phyloP scores from a whole-genome alignment of 495 filamentous ascomycete species.

The Aspergillus affinis region DNA sequence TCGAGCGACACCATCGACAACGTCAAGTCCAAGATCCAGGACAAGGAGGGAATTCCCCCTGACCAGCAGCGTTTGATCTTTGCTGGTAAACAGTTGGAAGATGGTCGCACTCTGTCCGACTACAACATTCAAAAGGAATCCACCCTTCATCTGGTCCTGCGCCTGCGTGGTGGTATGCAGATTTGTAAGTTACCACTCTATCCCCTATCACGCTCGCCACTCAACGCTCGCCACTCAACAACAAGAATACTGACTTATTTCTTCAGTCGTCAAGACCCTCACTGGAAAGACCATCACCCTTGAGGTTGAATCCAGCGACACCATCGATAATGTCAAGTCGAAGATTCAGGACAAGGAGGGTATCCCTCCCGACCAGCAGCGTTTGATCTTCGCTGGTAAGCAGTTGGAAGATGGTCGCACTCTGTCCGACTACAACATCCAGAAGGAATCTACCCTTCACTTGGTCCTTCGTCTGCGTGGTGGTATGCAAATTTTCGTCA shows the following conservation, averaged over 20 bases:
- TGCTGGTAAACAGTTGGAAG: constrained; percentile 96
- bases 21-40: constrained; percentile 98
- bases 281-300: constrained; percentile 98
- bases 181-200: constrained; percentile 65
- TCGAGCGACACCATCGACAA: constrained; percentile 98
- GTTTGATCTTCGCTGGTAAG: constrained; percentile 71
- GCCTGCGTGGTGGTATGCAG: constrained; percentile 98
- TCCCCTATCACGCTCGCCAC: constrained; percentile 14
- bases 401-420: constrained; percentile 72
- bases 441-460: constrained; percentile 71
- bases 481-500: constrained; percentile 76
- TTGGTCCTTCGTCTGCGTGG: constrained; percentile 69
- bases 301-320: constrained; percentile 93
- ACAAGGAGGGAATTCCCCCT: constrained; percentile 98
- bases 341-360: constrained; percentile 82
- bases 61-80: constrained; percentile 99
- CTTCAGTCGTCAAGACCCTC: constrained; percentile 75
- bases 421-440: constrained; percentile 72
- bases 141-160: constrained; percentile 92
- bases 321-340: constrained; percentile 92
- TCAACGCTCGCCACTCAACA: constrained; percentile 5
- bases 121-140: constrained; percentile 99
- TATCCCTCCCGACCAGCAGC: constrained; percentile 76
- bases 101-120: constrained; percentile 92
- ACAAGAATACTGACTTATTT: constrained; percentile 27